phyloP scores from a whole-genome alignment of 1,284 basidiomycete species.

The Acaromyces ingoldii region DNA sequence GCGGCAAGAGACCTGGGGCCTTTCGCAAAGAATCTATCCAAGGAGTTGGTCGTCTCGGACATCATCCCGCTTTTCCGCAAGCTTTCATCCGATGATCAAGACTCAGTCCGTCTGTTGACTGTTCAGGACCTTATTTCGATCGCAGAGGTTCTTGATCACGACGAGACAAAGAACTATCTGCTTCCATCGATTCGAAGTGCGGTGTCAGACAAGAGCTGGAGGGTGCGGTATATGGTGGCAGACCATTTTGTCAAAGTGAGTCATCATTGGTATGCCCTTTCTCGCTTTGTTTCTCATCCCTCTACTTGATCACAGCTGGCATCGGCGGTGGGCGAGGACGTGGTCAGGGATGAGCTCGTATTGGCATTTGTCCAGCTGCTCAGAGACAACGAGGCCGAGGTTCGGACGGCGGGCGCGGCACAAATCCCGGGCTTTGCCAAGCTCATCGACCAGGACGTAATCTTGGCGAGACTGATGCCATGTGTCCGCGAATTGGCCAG shows the following conservation, averaged over 20 bases:
- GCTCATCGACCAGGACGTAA: slow-evolving; percentile 86
- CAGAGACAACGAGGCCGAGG: slow-evolving; percentile 98
- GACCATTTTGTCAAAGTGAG: slow-evolving; percentile 83
- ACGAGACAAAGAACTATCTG: slow-evolving; percentile 86
- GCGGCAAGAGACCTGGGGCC: slow-evolving; percentile 88
- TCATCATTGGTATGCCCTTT: background rate
- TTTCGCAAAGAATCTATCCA: slow-evolving; percentile 48
- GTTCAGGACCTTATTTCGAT: slow-evolving; percentile 94
- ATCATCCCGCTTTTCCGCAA: slow-evolving; percentile 89
- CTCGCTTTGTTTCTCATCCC: background rate
- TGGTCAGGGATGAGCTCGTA: slow-evolving; percentile 90
- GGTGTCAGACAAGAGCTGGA: slow-evolving; percentile 96
- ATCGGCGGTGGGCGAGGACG: slow-evolving; percentile 80
- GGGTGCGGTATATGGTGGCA: slow-evolving; percentile 98
- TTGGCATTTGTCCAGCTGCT: slow-evolving; percentile 87
- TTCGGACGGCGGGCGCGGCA: slow-evolving; percentile 88
- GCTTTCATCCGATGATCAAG: slow-evolving; percentile 93
- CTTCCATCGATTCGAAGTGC: slow-evolving; percentile 70
- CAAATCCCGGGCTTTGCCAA: slow-evolving; percentile 97
- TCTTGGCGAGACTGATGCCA: slow-evolving; percentile 87
- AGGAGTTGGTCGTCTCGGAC: slow-evolving; percentile 63
- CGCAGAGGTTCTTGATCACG: slow-evolving; percentile 72
- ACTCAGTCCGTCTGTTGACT: slow-evolving; percentile 91
- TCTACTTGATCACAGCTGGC: slow-evolving; percentile 58
- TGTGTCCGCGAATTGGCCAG: slow-evolving; percentile 91